Conservation (phyloP, 768 basidiomycete genomes). For the Leccinum sublutescens region DNA sequence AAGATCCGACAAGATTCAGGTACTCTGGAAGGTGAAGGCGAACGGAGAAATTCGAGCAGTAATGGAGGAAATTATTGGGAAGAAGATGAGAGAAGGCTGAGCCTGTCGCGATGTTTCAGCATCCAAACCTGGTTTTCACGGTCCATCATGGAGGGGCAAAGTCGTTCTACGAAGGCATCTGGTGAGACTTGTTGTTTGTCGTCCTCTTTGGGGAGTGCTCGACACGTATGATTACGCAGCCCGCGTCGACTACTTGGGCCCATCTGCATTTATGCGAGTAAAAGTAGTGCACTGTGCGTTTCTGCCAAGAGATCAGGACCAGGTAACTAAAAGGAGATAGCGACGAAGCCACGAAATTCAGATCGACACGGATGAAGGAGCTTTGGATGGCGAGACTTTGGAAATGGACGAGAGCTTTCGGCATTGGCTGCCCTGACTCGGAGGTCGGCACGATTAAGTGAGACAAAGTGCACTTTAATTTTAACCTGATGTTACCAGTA, state of each 20-base stretch:
- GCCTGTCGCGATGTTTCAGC: slow-evolving; percentile 9
- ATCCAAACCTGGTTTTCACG: background rate
- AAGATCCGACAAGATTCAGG: background rate
- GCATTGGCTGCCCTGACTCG: background rate
- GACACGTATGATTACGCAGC: slow-evolving; percentile 10
- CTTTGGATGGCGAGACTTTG: background rate
- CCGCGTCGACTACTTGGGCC: slow-evolving; percentile 2
- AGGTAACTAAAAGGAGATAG: slow-evolving; percentile 4
- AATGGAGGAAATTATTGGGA: background rate
- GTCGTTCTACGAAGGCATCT: slow-evolving; percentile 2
- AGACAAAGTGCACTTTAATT: background rate
- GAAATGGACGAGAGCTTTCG: background rate
- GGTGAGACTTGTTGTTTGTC: background rate
- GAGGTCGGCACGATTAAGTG: background rate
- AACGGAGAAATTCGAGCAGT: background rate
- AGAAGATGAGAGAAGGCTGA: slow-evolving; percentile 3
- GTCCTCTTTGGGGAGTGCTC: background rate
- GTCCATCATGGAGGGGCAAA: slow-evolving; percentile 5
- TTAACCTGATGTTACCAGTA: too few species aligned
- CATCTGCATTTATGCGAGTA: slow-evolving; percentile 3
- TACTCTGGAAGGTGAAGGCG: slow-evolving; percentile 6
- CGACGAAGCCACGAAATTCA: slow-evolving; percentile 2
- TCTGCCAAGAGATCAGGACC: slow-evolving; percentile 1
- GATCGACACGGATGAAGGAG: background rate
- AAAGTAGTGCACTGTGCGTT: background rate